Evolutionary conservation across 2,329 filamentous ascomycete species (phyloP), one percentile per base, ranked within the genome.

Genomic region (Chlorencoelia australis): DNA sequence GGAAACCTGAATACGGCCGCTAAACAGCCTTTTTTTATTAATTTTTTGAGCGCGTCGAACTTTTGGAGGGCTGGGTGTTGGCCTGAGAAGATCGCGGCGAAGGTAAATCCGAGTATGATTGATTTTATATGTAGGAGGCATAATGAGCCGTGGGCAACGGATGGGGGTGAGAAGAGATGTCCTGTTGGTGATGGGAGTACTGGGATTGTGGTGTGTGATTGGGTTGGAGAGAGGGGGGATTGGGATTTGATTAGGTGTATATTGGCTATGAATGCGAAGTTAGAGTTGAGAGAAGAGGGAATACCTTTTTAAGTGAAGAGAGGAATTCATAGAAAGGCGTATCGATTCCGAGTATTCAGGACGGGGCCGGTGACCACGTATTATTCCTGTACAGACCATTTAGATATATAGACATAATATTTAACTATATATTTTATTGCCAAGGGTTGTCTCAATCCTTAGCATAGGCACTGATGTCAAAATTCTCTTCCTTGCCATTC

Each of bases 11-110:
- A 43, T 15, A 40, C 30, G 36, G 44, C 40, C 3, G 44, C 48
- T 4, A 47, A 47, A 15, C 46, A 53, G 18, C 85, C 86, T 1
- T 71, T 95, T 48, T 94, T 82, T 52, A 65, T 96, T 59, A 98
- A 96, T 60, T 96, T 95, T 57, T 60, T 95, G 44, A 86, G 73
- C 48, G 91, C 81, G 1, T 89, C 82, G 59, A 95, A 95, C 63
- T 96, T 96, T 65, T 96, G 89, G 78, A 88, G 85, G 47, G 68
- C 80, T 1, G 77, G 75, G 37, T 94, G 87, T 60, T 98, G 91
- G 91, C 91, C 91, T 0, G 88, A 94, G 59, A 80, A 75, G 53
- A 85, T 98, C 57, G 89, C 91, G 1, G 79, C 76, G 14, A 85
- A 82, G 63, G 70, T 94, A 32, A 96, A 96, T 63, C 83, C 88